Base-by-base conservation (phyloP, 768 basidiomycete species). In the Mrakia blollopis region DNA sequence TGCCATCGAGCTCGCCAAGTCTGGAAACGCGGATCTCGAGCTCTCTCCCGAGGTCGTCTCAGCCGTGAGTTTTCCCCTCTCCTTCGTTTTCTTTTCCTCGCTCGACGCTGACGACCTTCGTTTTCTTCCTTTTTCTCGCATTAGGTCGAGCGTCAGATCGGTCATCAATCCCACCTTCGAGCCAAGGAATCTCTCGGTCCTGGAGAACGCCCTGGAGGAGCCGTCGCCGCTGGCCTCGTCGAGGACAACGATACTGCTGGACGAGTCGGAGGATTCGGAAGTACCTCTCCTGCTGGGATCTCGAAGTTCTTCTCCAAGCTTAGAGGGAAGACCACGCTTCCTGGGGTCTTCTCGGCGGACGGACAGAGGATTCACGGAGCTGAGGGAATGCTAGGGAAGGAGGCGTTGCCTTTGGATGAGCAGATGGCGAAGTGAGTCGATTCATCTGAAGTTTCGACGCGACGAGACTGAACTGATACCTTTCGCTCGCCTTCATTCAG, bases 111-210 rank as follows among this genome's bases (percentile, higher is more conserved):
- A 21, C 47, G 16, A 18, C 47, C 47, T 50, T 21, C 47, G 1
- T 16, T 18, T 50, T 14, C 14, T 16, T 47, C 44, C 7, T 14
- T 50, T 14, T 50, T 50, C 18, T 21, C 47, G 47, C 47, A n/a
- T n/a, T n/a, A 50, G 47, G 47, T 72, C 47, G 70, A 72, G 23
- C 70, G 70, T 13, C 70, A 72, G 14, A 72, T 54, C 30, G 70
- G 70, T 8, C 44, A 54, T 18, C 28, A 50, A 10, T 54, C 70
- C 18, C 68, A 69, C n/a, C 68, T 69, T 44, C 70, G 50, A 65
- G 63, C 63, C 21, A 65, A 65, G 23, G 63, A 65, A 35, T 65
- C 35, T n/a, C 63, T 65, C 32, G 63, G 63, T 30, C 63, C 63
- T 16, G 63, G 63, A 35, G 63, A 65, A 65, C 63, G 63, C 37